These are phyloP conservation scores for Ophiostoma quercus DNA, from an alignment of 2,329 filamentous ascomycete genomes.

Conservation along the genomic window DNA sequence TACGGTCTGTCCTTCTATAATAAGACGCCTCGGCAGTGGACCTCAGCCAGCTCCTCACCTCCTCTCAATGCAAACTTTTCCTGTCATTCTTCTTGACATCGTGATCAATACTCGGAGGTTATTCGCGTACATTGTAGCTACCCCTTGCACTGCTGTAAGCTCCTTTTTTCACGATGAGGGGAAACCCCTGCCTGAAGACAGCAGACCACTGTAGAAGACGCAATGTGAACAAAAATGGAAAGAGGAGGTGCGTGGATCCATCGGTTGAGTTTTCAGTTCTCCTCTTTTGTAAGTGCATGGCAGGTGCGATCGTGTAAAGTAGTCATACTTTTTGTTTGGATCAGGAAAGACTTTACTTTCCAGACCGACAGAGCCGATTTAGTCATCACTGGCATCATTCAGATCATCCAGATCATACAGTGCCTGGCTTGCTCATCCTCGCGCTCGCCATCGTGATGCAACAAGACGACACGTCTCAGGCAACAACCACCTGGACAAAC, in stretches of 20 bases:
- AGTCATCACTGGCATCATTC: slow-evolving; percentile 5
- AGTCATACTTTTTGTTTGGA: neutral
- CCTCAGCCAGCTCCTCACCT: neutral
- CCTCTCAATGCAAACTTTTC: neutral
- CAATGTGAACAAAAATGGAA: neutral
- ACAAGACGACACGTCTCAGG: neutral
- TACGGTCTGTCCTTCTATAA: neutral
- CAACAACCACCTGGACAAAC: neutral
- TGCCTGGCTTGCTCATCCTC: neutral
- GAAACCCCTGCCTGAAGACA: slow-evolving; percentile 6
- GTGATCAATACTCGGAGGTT: slow-evolving; percentile 4
- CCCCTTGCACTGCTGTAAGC: neutral
- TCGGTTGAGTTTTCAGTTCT: slow-evolving; percentile 2
- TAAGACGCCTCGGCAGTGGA: neutral
- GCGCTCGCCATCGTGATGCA: neutral
- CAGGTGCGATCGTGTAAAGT: neutral
- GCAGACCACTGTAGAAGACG: neutral
- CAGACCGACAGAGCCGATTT: slow-evolving; percentile 6
- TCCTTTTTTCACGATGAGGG: slow-evolving; percentile 11
- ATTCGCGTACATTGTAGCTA: neutral
- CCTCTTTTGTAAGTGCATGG: neutral
- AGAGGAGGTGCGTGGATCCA: neutral
- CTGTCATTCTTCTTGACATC: neutral
- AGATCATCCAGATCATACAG: too few species aligned
- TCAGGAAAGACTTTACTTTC: neutral